A percentile compares a stretch with the other conserved stretches of the same genome.
These are phyloP conservation scores for Huiozyma naganishii DNA, from an alignment of 805 yeast species.

Conservation along the genomic window DNA sequence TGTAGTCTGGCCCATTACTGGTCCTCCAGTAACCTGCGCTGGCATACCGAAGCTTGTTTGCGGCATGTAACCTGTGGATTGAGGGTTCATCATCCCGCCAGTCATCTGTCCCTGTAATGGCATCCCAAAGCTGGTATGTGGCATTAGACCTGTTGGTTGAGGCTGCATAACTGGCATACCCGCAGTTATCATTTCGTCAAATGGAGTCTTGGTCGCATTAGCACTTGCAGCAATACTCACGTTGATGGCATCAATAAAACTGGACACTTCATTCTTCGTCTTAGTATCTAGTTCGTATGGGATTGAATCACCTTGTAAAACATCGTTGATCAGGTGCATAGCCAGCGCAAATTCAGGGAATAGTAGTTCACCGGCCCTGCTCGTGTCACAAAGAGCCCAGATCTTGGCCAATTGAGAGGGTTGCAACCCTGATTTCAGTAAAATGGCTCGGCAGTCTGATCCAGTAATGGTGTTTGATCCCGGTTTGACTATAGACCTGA, in stretches of 20 bases:
- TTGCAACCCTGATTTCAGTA: slow-evolving; percentile 67
- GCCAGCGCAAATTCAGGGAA: slow-evolving; percentile 94
- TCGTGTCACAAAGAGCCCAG: slow-evolving; percentile 88
- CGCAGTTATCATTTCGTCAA: slow-evolving; percentile 27
- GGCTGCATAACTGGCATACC: slow-evolving; percentile 24
- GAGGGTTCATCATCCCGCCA: slow-evolving; percentile 16
- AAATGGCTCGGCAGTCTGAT: slow-evolving; percentile 64
- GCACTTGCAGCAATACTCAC: slow-evolving; percentile 55
- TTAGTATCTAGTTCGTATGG: slow-evolving; percentile 64
- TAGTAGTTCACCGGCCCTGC: slow-evolving; percentile 69
- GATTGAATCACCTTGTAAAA: slow-evolving; percentile 65
- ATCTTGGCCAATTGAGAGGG: slow-evolving; percentile 72
- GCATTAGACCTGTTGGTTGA: slow-evolving; percentile 32
- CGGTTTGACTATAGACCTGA: slow-evolving; percentile 61
- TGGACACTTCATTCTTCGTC: slow-evolving; percentile 72
- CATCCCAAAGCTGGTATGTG: slow-evolving; percentile 28
- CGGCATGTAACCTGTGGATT: slow-evolving; percentile 19
- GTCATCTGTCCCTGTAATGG: slow-evolving; percentile 16
- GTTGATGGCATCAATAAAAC: slow-evolving; percentile 82
- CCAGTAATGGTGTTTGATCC: slow-evolving; percentile 46
- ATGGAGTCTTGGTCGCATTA: slow-evolving; percentile 28
- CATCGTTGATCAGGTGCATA: slow-evolving; percentile 72
- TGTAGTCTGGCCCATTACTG: slow-evolving; percentile 41
- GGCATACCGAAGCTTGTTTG: slow-evolving; percentile 28
- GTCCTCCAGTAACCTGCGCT: slow-evolving; percentile 13